Evolutionary conservation across 139 green algal genomes (phyloP).

Genomic region (Auxenochlorella protothecoides): DNA sequence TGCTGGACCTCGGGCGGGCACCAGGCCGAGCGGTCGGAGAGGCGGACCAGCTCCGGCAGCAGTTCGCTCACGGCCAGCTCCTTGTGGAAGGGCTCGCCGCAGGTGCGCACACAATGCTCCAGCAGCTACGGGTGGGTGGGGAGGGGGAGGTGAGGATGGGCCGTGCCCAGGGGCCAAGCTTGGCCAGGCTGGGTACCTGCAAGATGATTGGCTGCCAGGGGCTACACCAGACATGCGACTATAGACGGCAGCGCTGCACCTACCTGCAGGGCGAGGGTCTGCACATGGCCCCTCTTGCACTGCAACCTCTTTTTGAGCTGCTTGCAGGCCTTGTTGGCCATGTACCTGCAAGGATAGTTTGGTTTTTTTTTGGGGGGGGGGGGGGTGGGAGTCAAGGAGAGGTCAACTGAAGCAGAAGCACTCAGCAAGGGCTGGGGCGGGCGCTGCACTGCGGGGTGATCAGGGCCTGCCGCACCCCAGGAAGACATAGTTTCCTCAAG

Average conservation of each 20-base stretch:
- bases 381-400: too few relatives aligned
- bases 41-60: conserved; percentile 6
- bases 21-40: conserved; percentile 3
- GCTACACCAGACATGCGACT: too few relatives aligned
- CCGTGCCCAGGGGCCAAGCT: neutral
- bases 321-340: conserved; percentile 17
- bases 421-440: too few relatives aligned
- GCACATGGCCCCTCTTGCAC: conserved; percentile 1
- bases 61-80: conserved; percentile 16
- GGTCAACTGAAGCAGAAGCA: too few relatives aligned
- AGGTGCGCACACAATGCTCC: conserved; percentile 10
- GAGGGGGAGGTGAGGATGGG: neutral
- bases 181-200: too few relatives aligned
- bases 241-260: neutral
- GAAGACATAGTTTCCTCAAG: too few relatives aligned
- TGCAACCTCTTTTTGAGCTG: conserved; percentile 3
- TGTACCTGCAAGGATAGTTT: neutral
- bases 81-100: conserved; percentile 13
- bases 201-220: too few relatives aligned
- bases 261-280: conserved; percentile 9
- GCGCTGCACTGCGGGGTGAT: too few relatives aligned
- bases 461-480: too few relatives aligned
- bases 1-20: conserved; percentile 6
- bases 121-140: neutral
- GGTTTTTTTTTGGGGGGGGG: too few relatives aligned